These are phyloP conservation scores for Scutellaria minor DNA, from an alignment of 257 asterid genomes.

Conservation along the genomic window DNA sequence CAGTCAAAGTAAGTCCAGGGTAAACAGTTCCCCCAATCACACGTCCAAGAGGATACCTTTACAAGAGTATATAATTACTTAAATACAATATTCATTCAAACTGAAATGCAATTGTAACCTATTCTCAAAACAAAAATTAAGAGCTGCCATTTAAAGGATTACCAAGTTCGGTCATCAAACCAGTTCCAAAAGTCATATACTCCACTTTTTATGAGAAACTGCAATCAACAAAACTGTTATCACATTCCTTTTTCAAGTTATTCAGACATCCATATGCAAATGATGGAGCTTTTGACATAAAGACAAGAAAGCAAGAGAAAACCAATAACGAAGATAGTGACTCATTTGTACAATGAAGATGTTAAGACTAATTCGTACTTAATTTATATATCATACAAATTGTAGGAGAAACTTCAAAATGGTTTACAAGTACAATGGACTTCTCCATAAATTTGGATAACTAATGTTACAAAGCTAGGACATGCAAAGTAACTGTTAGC, in stretches of 20 bases:
- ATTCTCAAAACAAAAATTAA: not conserved
- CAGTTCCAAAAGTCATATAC: constrained; percentile 99
- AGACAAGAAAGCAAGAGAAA: no score
- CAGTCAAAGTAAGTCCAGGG: constrained; percentile 97
- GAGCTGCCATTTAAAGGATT: constrained; percentile 40
- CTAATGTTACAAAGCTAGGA: not conserved
- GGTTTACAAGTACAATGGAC: not conserved
- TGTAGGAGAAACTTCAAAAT: not conserved
- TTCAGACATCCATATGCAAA: constrained; percentile 15
- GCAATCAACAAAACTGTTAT: constrained; percentile 54
- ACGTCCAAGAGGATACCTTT: constrained; percentile 99
- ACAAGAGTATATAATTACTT: constrained; percentile 16
- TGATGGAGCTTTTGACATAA: not conserved
- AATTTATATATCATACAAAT: not conserved
- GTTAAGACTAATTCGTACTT: not conserved
- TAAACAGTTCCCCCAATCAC: constrained; percentile 99
- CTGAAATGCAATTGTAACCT: not conserved
- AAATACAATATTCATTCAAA: constrained; percentile 19
- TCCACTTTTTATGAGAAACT: constrained; percentile 89
- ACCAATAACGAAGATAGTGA: not conserved
- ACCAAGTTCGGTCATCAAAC: constrained; percentile 99
- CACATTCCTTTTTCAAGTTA: constrained; percentile 29
- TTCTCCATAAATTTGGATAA: not conserved
- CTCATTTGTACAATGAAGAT: constrained; percentile 8
- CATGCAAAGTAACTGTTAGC: not conserved